These are phyloP conservation scores for Trichomonas tenax DNA, from an alignment of 208 protist genomes.

Conservation along the genomic window DNA sequence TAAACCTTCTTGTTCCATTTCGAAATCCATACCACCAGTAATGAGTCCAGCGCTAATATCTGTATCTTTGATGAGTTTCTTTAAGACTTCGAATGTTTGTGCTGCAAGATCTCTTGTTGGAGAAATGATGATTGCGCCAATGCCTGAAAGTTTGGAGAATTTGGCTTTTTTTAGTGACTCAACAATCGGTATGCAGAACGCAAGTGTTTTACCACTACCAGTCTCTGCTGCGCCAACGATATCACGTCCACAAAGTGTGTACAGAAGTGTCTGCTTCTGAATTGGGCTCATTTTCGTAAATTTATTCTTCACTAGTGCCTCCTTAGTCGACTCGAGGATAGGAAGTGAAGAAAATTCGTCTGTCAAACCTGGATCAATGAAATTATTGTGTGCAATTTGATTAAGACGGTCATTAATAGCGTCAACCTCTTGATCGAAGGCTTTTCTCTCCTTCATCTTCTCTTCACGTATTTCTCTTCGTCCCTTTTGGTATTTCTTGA, in stretches of 20 bases:
- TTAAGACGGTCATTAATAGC: neutral
- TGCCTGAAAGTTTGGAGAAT: conserved; percentile 70
- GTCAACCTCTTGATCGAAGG: neutral
- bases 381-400: neutral
- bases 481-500: neutral
- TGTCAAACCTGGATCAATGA: neutral
- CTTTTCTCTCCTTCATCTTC: neutral
- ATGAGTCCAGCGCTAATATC: conserved; percentile 49
- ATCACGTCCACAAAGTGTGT: conserved; percentile 76
- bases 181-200: conserved; percentile 81
- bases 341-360: neutral
- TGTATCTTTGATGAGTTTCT: conserved; percentile 41
- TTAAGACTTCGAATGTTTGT: conserved; percentile 96
- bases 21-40: conserved; percentile 81
- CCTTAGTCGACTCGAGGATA: conserved; percentile 3
- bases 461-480: neutral
- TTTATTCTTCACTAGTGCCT: conserved; percentile 41
- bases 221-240: conserved; percentile 91
- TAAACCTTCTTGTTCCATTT: conserved; percentile 68
- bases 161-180: conserved; percentile 68
- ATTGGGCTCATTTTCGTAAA: conserved; percentile 83
- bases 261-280: conserved; percentile 71
- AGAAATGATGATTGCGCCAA: conserved; percentile 86
- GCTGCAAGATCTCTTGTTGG: conserved; percentile 89
- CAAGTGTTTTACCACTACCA: conserved; percentile 91